Base-by-base conservation (phyloP, 257 asterid genomes). In the Scutellaria galericulata region DNA sequence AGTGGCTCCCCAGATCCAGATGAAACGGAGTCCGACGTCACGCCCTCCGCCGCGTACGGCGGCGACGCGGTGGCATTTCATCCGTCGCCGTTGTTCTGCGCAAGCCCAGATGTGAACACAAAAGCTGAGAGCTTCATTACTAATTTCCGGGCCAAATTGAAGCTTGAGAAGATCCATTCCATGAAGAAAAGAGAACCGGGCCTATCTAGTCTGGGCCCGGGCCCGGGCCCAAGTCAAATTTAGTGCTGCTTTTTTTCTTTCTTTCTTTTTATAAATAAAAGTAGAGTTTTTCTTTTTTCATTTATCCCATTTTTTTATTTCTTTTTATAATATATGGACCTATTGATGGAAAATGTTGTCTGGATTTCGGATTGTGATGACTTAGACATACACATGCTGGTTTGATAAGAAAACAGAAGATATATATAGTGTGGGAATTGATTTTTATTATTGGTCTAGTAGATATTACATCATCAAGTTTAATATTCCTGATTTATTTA, bases 91-190 rank as follows among this genome's bases (percentile, higher is more conserved):
- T 67, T 83, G 83, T 90, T 81, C 81, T 89, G 90, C 52, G 80
- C 90, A 11, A 94, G 97, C 83, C 99, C 97, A 13, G 97, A 91
- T 75, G 97, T 94, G 45, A 59, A 94, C 79, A 74, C 90, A 6
- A 89, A 94, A 75, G 97, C 97, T 5, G 99, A 91, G 72, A 88
- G 84, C 77, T 94, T 94, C 81, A 94, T 91, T 44, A 79, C 88
- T 6, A 91, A 73, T 48, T 86, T 86, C 66, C 82, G 88, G 80
- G 84, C 84, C 61, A 82, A 82, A 59, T 65, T 82, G 83, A 84
- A 82, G 78, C 81, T 80, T 13, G 86, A 84, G 71, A 80, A 84
- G 78, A 66, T 44, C 73, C 79, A 83, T 63, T 83, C 88, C 35
- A 74, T 83, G 80, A 82, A 57, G 66, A 83, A 68, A 41, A 78